phyloP scores from a whole-genome alignment of 2,329 filamentous ascomycete species.

The Didymella sp. region DNA sequence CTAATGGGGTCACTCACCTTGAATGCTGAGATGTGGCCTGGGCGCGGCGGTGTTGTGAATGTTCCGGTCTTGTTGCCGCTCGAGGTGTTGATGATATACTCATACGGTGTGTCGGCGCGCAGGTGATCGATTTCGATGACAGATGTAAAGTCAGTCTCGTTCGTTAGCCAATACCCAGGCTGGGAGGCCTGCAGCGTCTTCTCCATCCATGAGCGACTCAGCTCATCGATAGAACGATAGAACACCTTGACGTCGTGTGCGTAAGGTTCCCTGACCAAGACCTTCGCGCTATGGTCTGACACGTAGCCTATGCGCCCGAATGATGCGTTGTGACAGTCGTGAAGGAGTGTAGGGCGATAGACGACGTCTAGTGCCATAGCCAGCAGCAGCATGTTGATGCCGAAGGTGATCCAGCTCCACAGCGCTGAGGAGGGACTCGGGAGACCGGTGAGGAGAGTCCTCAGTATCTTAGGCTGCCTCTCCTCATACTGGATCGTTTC shows the following conservation, averaged over 20 bases:
- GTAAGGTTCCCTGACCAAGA: conserved; percentile 86
- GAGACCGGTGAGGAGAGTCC: conserved; percentile 75
- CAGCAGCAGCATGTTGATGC: conserved; percentile 74
- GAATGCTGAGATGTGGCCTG: conserved; percentile 65
- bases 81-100: conserved; percentile 69
- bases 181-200: conserved; percentile 41
- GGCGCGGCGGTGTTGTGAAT: conserved; percentile 77
- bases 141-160: conserved; percentile 83
- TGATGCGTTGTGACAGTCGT: conserved; percentile 76
- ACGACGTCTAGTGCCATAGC: conserved; percentile 78
- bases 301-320: conserved; percentile 90
- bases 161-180: conserved; percentile 62
- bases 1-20: conserved; percentile 35
- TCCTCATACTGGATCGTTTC: conserved; percentile 68
- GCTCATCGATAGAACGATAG: conserved; percentile 42
- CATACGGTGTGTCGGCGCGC: conserved; percentile 75
- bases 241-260: conserved; percentile 64
- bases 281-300: conserved; percentile 77
- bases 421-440: conserved; percentile 74
- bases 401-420: conserved; percentile 71
- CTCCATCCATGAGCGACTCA: conserved; percentile 41
- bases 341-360: conserved; percentile 72
- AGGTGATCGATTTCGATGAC: conserved; percentile 72
- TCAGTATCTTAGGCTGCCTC: conserved; percentile 63
- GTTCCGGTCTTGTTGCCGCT: conserved; percentile 87